A percentile compares a stretch with the other conserved stretches of the same genome.
These are phyloP conservation scores for Corylus americana DNA, from an alignment of 306 rosid genomes.

Conservation along the genomic window DNA sequence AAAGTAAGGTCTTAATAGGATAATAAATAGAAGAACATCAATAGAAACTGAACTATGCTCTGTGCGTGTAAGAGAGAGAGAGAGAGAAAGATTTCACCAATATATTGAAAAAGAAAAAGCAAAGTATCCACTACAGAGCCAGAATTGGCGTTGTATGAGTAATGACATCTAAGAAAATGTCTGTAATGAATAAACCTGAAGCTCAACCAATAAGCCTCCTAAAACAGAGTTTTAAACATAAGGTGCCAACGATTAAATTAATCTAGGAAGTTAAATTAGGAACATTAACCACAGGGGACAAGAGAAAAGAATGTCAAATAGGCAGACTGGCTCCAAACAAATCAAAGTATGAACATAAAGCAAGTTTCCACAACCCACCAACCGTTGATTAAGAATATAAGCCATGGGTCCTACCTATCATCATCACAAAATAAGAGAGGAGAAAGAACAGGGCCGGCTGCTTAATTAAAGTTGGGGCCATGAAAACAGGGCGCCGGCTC, in stretches of 20 bases:
- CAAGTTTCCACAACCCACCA: conserved; percentile 1
- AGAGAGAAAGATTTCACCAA: background rate
- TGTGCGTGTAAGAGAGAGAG: no score
- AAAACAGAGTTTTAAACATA: conserved; percentile 5
- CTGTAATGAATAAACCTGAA: conserved; percentile 8
- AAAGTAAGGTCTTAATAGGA: conserved; percentile 3
- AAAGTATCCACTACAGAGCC: background rate
- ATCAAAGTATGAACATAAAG: background rate
- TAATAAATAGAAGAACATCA: background rate
- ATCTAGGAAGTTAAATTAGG: background rate
- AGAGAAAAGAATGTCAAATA: background rate
- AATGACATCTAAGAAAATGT: background rate
- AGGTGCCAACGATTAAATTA: no score
- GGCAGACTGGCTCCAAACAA: conserved; percentile 1
- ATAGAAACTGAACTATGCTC: no score
- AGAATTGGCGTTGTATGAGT: background rate
- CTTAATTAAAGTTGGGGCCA: background rate
- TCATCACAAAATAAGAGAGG: no score
- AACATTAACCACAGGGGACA: background rate
- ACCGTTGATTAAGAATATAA: background rate
- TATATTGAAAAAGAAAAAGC: background rate
- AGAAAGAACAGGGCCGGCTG: background rate
- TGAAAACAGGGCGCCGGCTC: background rate
- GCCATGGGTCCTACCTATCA: background rate
- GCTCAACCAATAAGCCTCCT: background rate